Percentiles rank a stretch among this genome's conserved stretches.
Conservation (phyloP, 2,329 filamentous ascomycete species). For the Teratosphaeria zuluensis region DNA sequence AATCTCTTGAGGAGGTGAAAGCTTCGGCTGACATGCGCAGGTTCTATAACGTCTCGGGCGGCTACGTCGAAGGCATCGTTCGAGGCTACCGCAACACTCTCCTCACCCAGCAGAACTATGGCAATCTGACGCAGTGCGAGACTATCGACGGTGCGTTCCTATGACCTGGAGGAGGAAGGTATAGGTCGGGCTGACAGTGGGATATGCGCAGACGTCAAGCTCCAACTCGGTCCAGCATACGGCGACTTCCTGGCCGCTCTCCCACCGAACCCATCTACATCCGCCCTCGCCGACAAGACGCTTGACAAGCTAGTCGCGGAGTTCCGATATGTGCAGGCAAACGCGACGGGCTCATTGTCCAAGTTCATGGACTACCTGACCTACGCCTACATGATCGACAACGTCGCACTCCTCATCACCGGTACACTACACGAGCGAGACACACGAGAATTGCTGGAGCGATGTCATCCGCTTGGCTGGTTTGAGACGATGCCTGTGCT, state of each 20-base stretch:
- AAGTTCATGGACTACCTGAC: conserved; percentile 98
- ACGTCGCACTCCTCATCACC: conserved; percentile 93
- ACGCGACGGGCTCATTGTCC: conserved; percentile 80
- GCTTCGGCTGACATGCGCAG: conserved; percentile 9
- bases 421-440: conserved; percentile 96
- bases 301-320: conserved; percentile 97
- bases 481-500: conserved; percentile 98
- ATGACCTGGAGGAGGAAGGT: background rate
- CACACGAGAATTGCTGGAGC: conserved; percentile 85
- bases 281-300: conserved; percentile 84
- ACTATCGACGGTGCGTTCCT: conserved; percentile 71
- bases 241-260: conserved; percentile 92
- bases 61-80: conserved; percentile 95
- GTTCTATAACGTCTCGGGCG: conserved; percentile 43
- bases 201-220: conserved; percentile 68
- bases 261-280: conserved; percentile 93
- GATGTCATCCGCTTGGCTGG: conserved; percentile 95
- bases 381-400: conserved; percentile 99
- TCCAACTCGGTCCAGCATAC: conserved; percentile 92
- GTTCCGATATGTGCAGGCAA: conserved; percentile 91
- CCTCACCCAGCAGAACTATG: conserved; percentile 82
- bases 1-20: background rate
- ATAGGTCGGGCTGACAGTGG: background rate
- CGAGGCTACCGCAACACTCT: conserved; percentile 93
- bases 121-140: conserved; percentile 94